phyloP scores from a whole-genome alignment of 78 protist species.

The Dictyostelium citrinum region DNA sequence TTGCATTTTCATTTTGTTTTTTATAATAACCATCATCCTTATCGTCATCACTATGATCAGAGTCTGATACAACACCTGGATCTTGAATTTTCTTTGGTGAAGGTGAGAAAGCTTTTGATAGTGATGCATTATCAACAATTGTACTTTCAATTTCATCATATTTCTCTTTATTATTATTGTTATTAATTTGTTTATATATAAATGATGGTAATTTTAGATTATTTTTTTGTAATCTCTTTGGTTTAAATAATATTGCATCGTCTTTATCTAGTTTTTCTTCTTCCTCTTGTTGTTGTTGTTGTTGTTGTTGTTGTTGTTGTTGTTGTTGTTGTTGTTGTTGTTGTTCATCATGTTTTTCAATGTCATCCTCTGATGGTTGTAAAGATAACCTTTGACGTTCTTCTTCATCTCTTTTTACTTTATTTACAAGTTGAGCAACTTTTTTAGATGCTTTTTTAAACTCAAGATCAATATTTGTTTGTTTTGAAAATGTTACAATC shows the following conservation, averaged over 20 bases:
- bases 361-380: not conserved
- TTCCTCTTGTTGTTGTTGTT: not conserved
- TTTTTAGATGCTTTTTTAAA: not conserved
- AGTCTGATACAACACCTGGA: not conserved
- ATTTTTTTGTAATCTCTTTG: not conserved
- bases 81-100: not conserved
- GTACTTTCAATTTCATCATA: not conserved
- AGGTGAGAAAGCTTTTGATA: not conserved
- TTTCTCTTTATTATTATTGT: not conserved
- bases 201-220: not conserved
- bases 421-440: not conserved
- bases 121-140: not conserved
- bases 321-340: too few species aligned
- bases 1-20: not conserved
- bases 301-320: not conserved
- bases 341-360: not conserved
- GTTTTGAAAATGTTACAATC: not conserved
- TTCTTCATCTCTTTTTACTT: not conserved
- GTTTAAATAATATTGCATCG: not conserved
- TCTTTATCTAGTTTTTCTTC: not conserved
- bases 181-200: not conserved
- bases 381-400: not conserved
- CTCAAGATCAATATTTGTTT: not conserved
- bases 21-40: not conserved
- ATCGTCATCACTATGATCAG: not conserved